Evolutionary conservation across 371 early-diverging fungal genomes (phyloP).

Genomic region (Actinomortierella wolfii): DNA sequence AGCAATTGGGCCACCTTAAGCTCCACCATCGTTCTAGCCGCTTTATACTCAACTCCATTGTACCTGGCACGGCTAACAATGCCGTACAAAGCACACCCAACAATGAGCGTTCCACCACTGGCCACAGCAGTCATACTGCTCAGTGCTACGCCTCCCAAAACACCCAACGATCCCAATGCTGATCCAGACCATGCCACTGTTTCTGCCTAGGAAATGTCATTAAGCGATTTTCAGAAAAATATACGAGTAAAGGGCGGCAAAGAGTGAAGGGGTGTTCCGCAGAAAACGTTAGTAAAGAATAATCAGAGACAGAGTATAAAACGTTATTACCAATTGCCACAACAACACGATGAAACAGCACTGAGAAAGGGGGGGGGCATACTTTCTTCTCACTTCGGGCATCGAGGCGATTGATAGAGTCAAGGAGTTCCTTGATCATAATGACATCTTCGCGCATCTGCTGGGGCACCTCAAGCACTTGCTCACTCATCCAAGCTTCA

Average conservation of each 20-base stretch:
- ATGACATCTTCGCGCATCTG: slow-evolving; percentile 50
- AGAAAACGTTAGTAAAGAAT: background rate
- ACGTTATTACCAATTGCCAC: background rate
- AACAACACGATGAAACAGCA: background rate
- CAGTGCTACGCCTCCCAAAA: slow-evolving; percentile 52
- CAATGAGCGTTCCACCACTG: slow-evolving; percentile 35
- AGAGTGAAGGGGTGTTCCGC: too few species aligned
- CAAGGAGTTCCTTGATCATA: slow-evolving; percentile 49
- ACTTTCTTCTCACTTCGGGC: slow-evolving; percentile 55
- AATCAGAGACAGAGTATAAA: background rate
- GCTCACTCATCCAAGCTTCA: slow-evolving; percentile 59
- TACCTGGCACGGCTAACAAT: slow-evolving; percentile 33
- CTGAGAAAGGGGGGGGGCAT: background rate
- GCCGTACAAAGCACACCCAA: slow-evolving; percentile 46
- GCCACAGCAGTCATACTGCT: slow-evolving; percentile 51
- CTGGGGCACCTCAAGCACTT: slow-evolving; percentile 50
- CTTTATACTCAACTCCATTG: slow-evolving; percentile 43
- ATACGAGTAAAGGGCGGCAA: background rate
- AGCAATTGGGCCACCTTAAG: slow-evolving; percentile 13
- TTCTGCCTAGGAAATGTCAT: slow-evolving; percentile 13
- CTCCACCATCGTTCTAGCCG: slow-evolving; percentile 35
- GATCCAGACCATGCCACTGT: slow-evolving; percentile 50
- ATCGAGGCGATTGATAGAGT: slow-evolving; percentile 51
- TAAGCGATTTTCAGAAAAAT: background rate
- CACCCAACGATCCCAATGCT: slow-evolving; percentile 52